These are phyloP conservation scores for Arabidopsis hybrid DNA, from an alignment of 441 rosid species.

Conservation along the genomic window DNA sequence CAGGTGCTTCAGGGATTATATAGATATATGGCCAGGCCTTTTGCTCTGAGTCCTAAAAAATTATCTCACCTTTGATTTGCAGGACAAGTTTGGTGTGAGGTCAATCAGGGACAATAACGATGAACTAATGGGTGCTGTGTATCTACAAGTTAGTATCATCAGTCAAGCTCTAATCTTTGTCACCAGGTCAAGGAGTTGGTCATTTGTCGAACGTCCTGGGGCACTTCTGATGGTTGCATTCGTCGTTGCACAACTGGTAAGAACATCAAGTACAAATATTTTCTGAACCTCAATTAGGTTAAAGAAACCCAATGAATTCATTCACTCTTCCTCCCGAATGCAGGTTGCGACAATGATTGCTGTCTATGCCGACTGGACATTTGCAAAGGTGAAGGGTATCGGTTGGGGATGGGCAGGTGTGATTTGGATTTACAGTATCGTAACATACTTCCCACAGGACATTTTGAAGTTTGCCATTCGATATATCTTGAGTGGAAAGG, in stretches of 20 bases:
- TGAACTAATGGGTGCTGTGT: conserved; percentile 88
- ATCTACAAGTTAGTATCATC: conserved; percentile 96
- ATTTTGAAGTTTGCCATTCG: conserved; percentile 79
- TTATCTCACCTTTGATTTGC: conserved; percentile 36
- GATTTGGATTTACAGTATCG: conserved; percentile 84
- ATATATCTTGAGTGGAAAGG: conserved; percentile 89
- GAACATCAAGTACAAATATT: conserved; percentile 13
- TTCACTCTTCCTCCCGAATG: conserved; percentile 13
- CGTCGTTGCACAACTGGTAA: conserved; percentile 78
- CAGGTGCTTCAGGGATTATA: conserved; percentile 16
- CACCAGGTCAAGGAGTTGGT: conserved; percentile 97
- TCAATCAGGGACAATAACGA: conserved; percentile 46
- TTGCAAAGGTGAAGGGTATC: conserved; percentile 79
- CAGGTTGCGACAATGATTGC: conserved; percentile 95
- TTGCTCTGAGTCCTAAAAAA: not conserved
- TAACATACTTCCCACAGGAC: conserved; percentile 86
- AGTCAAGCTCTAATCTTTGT: conserved; percentile 95
- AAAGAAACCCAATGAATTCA: not conserved
- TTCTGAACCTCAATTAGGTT: not conserved
- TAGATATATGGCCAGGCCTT: not conserved
- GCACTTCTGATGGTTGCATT: conserved; percentile 69
- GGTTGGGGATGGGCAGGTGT: conserved; percentile 99
- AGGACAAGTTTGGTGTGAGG: conserved; percentile 83
- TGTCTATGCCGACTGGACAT: conserved; percentile 89
- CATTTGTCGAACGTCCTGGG: conserved; percentile 86